A percentile compares a stretch with the other conserved stretches of the same genome.
These are phyloP conservation scores for Musa schizocarpa DNA, from an alignment of 176 grass and related monocot genomes.

Conservation along the genomic window DNA sequence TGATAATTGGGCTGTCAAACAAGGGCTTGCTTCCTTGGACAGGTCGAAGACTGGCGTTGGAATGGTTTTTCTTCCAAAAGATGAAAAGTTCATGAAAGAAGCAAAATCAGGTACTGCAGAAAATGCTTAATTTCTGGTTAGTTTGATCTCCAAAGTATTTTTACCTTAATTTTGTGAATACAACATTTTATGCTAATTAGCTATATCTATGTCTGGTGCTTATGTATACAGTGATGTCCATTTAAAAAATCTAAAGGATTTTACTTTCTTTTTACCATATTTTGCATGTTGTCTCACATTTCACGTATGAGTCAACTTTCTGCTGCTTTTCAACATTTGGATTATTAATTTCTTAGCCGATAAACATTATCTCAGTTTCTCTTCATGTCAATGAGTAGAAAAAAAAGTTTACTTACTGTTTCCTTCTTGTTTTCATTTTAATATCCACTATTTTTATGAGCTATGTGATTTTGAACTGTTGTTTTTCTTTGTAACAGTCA, in stretches of 20 bases:
- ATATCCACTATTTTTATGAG: not conserved
- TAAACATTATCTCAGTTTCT: not conserved
- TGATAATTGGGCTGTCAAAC: slow-evolving; percentile 68
- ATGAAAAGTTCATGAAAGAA: slow-evolving; percentile 50
- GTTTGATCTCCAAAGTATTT: not conserved
- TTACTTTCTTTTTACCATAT: not conserved
- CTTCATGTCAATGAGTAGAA: not conserved
- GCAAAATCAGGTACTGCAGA: slow-evolving; percentile 67
- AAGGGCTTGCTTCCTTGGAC: slow-evolving; percentile 59
- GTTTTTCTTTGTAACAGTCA: slow-evolving; percentile 48
- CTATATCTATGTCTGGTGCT: not conserved
- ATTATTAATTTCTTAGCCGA: not conserved
- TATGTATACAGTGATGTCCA: not conserved
- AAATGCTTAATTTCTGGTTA: not conserved
- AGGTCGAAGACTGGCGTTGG: slow-evolving; percentile 76
- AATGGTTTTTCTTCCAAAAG: slow-evolving; percentile 92
- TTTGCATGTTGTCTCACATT: not conserved
- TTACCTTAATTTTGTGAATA: too few species aligned
- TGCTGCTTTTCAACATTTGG: not conserved
- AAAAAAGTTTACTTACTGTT: not conserved
- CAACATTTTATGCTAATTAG: not conserved
- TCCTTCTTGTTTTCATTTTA: not conserved
- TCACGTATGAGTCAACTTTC: not conserved
- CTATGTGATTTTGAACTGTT: slow-evolving; percentile 20
- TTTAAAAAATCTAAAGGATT: not conserved